Conservation (phyloP, 2,329 filamentous ascomycete genomes). For the Apiospora pterosperma region DNA sequence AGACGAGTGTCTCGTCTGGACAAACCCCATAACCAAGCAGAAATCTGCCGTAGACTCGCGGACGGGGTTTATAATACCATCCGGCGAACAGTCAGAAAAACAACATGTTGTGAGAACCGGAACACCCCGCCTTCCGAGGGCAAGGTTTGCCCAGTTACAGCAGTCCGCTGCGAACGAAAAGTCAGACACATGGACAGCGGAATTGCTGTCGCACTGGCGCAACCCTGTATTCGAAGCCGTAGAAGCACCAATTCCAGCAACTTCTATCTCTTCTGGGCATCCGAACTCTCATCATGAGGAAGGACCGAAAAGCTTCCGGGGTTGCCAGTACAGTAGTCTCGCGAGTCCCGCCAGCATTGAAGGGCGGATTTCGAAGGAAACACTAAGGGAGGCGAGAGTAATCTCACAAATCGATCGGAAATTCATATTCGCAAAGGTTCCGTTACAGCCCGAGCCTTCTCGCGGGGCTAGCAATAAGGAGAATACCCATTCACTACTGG, state of each 20-base stretch:
- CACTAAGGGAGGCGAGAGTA: conserved; percentile 58
- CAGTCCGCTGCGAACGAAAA: neutral
- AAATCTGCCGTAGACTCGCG: conserved; percentile 48
- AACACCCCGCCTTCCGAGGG: neutral
- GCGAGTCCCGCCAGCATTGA: conserved; percentile 23
- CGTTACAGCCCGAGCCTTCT: conserved; percentile 14
- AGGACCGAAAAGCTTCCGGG: too few relatives aligned
- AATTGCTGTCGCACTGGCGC: conserved; percentile 63
- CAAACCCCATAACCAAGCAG: conserved; percentile 56
- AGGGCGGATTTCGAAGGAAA: conserved; percentile 57
- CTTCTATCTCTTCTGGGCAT: conserved; percentile 23
- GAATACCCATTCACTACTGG: conserved; percentile 40
- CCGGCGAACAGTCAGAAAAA: neutral
- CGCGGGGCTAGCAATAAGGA: neutral
- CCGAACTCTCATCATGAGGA: neutral
- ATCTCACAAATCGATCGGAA: conserved; percentile 86
- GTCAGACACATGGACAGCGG: conserved; percentile 51
- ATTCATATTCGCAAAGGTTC: conserved; percentile 72
- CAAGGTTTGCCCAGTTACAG: neutral
- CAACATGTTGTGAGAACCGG: neutral
- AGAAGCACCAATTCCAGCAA: conserved; percentile 42
- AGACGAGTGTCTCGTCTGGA: conserved; percentile 47
- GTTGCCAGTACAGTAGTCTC: neutral
- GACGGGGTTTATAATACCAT: conserved; percentile 45
- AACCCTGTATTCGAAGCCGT: conserved; percentile 69